Base-by-base conservation (phyloP, 2,329 filamentous ascomycete genomes). In the Geoglossum cookeanum region DNA sequence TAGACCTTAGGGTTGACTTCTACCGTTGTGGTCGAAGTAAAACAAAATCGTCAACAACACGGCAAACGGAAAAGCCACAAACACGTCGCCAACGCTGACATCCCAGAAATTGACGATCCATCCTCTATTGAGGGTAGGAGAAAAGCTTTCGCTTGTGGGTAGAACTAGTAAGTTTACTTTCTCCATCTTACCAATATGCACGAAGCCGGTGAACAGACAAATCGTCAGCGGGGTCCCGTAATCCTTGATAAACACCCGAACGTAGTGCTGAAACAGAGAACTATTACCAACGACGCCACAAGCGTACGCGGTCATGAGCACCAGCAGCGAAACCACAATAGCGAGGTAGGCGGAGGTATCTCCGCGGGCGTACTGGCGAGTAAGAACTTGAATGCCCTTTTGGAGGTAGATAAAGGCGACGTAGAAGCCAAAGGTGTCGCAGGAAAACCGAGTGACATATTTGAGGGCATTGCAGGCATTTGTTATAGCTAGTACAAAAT, bases 341-440 rank as follows among this genome's bases (percentile, higher is more conserved):
- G 85, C 89, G 30, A 94, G 78, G 66, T 94, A 94, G 6, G 77
- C 78, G 3, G 72, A 92, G 73, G 66, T 69, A 55, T 84, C 78
- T 54, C 74, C 76, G 58, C 62, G 74, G 69, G 68, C 72, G 69
- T 85, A 89, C 64, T 94, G 84, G 11, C 84, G 78, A 48, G 82
- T 83, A 22, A 94, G 77, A 13, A 94, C 86, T 69, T 94, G 87
- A 60, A 94, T 84, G 15, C 88, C 88, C 70, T 94, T 94, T 66
- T 94, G 87, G 22, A 94, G 75, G 67, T 94, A 94, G 68, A 94
- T 91, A 66, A 86, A 89, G 58, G 88, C 88, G 53, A 94, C 88
- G 67, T 94, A 94, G 71, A 94, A 94, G 55, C 88, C 89, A 63
- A 95, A 94, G 64, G 91, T 92, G 68, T 95, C 89, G 70, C 89